These are phyloP conservation scores for Pezicula rhizophila DNA, from an alignment of 2,329 filamentous ascomycete species.

Conservation along the genomic window DNA sequence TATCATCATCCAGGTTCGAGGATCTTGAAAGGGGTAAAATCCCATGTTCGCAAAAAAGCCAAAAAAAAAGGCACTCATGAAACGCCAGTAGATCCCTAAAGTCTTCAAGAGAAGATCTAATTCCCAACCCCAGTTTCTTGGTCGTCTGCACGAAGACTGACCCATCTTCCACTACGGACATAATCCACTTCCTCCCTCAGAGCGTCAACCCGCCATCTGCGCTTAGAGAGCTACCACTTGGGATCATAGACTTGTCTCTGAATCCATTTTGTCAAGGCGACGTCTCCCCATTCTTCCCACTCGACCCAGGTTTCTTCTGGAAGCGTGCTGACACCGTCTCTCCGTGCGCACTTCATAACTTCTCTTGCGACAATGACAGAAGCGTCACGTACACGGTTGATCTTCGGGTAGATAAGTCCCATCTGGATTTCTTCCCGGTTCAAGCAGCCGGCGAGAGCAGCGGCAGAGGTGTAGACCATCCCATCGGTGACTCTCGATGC, in stretches of 20 bases:
- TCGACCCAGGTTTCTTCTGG: slow-evolving; percentile 64
- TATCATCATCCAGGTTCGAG: too few species aligned
- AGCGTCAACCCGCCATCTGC: not conserved
- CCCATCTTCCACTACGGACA: too few species aligned
- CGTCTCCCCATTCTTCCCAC: slow-evolving; percentile 67
- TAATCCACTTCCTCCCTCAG: too few species aligned
- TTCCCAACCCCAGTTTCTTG: too few species aligned
- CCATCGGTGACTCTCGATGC: slow-evolving; percentile 79
- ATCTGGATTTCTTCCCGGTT: slow-evolving; percentile 74
- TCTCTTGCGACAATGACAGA: slow-evolving; percentile 80
- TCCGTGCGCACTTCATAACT: slow-evolving; percentile 87
- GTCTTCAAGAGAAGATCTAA: too few species aligned
- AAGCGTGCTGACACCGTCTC: slow-evolving; percentile 68
- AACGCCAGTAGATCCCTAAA: too few species aligned
- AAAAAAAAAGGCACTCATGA: too few species aligned
- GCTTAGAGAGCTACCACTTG: slow-evolving; percentile 16
- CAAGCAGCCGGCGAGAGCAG: slow-evolving; percentile 71
- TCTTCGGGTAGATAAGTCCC: slow-evolving; percentile 84
- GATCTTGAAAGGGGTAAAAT: not conserved
- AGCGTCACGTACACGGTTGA: slow-evolving; percentile 87
- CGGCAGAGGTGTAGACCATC: slow-evolving; percentile 95
- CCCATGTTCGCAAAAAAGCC: not conserved
- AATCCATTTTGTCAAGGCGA: slow-evolving; percentile 54
- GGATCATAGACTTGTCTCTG: slow-evolving; percentile 57
- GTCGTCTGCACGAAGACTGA: too few species aligned